Conservation (phyloP, 2,329 filamentous ascomycete genomes). For the Pestalotiopsis fici region DNA sequence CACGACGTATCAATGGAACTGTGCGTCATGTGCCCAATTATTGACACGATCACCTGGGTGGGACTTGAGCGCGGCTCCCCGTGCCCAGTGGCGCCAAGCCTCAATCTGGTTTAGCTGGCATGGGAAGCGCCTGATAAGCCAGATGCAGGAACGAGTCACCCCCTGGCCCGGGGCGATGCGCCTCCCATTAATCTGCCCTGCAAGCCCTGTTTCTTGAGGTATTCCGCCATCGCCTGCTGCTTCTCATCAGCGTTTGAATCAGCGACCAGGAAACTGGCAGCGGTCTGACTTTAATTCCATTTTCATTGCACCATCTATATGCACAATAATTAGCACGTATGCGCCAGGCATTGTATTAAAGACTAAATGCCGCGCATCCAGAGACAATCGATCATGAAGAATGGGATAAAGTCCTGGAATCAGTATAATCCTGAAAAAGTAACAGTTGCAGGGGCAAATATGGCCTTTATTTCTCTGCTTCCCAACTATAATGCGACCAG, state of each 20-base stretch:
- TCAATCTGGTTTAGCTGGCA: neutral
- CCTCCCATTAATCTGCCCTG: neutral
- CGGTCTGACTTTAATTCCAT: no score
- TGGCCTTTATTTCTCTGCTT: no score
- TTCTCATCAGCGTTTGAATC: no score
- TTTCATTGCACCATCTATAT: no score
- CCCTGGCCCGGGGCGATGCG: neutral
- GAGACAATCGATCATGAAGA: neutral
- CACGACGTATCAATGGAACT: neutral
- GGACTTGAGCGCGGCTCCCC: neutral
- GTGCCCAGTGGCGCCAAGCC: neutral
- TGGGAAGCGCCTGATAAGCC: neutral
- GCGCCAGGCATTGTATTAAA: no score
- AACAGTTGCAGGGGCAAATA: no score
- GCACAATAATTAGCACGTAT: no score
- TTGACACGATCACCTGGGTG: slow-evolving; percentile 6
- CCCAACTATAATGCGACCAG: no score
- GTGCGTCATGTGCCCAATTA: slow-evolving; percentile 9
- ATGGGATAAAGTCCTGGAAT: no score
- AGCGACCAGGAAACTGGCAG: no score
- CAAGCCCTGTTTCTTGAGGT: neutral
- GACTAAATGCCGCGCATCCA: neutral
- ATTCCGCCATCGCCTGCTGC: neutral
- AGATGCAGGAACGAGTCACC: neutral
- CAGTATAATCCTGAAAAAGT: no score